These are phyloP conservation scores for Pulveroboletus frians DNA, from an alignment of 768 basidiomycete species.

Conservation along the genomic window DNA sequence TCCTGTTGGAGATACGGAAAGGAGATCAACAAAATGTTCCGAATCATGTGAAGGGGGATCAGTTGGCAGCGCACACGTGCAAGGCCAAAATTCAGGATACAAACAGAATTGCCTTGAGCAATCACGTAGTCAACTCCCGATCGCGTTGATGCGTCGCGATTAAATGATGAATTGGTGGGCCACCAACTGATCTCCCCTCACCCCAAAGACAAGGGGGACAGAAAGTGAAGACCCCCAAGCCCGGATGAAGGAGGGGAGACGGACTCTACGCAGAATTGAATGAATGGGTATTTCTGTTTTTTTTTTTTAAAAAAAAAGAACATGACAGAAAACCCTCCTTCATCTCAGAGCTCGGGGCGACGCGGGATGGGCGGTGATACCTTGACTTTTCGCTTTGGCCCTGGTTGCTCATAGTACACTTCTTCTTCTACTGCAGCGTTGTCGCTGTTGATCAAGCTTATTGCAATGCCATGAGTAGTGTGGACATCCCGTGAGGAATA, in stretches of 20 bases:
- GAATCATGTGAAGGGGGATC: constrained; percentile 32
- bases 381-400: constrained; percentile 77
- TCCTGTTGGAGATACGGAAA: constrained; percentile 32
- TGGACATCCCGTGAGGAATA: background rate
- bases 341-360: constrained; percentile 93
- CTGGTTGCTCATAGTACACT: constrained; percentile 68
- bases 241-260: constrained; percentile 86
- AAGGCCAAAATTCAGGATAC: constrained; percentile 11
- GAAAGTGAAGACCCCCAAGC: constrained; percentile 71
- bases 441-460: constrained; percentile 66
- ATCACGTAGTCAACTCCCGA: constrained; percentile 21
- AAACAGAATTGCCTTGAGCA: constrained; percentile 27
- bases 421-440: constrained; percentile 71
- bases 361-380: constrained; percentile 79
- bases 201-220: constrained; percentile 67
- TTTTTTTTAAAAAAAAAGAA: constrained; percentile 27
- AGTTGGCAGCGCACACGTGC: constrained; percentile 28
- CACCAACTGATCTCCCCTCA: constrained; percentile 35
- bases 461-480: constrained; percentile 5
- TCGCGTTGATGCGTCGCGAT: constrained; percentile 31
- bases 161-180: constrained; percentile 17
- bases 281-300: constrained; percentile 19
- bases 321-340: constrained; percentile 59
- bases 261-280: constrained; percentile 60
- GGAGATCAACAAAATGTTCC: constrained; percentile 33